These are phyloP conservation scores for Bruguiera parviflora DNA, from an alignment of 345 rosid genomes.

Conservation along the genomic window DNA sequence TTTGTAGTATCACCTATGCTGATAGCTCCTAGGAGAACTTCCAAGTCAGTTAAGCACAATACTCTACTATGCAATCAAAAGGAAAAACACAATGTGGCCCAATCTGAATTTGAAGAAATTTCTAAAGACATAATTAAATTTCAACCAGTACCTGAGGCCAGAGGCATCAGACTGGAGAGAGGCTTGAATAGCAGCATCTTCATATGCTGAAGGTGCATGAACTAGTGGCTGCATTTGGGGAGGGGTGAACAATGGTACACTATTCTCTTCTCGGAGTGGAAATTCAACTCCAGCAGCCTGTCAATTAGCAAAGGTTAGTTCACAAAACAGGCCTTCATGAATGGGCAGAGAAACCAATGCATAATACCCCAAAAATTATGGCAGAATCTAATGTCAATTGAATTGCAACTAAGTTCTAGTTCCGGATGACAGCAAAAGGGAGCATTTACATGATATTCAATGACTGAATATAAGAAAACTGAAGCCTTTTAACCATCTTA, in stretches of 20 bases:
- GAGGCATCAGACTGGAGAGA: conserved; percentile 84
- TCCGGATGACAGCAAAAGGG: neutral
- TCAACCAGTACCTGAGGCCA: conserved; percentile 62
- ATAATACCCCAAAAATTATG: no score
- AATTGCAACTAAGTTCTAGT: neutral
- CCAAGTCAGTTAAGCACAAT: neutral
- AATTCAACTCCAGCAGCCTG: conserved; percentile 85
- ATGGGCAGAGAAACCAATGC: neutral
- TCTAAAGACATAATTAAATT: neutral
- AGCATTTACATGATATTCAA: neutral
- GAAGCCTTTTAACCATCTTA: no score
- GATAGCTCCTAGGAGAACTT: neutral
- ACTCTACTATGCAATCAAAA: neutral
- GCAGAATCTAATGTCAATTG: neutral
- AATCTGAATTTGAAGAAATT: neutral
- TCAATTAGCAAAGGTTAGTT: conserved; percentile 18
- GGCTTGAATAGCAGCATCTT: conserved; percentile 90
- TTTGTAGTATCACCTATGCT: neutral
- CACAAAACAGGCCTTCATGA: neutral
- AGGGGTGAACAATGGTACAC: conserved; percentile 89
- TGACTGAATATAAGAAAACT: neutral
- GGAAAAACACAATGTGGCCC: neutral
- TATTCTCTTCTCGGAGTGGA: conserved; percentile 76
- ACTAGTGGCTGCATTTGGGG: conserved; percentile 80
- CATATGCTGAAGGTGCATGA: conserved; percentile 51